These are phyloP conservation scores for Dinochytrium kinnereticum DNA, from an alignment of 371 early-diverging fungal species.

Conservation along the genomic window DNA sequence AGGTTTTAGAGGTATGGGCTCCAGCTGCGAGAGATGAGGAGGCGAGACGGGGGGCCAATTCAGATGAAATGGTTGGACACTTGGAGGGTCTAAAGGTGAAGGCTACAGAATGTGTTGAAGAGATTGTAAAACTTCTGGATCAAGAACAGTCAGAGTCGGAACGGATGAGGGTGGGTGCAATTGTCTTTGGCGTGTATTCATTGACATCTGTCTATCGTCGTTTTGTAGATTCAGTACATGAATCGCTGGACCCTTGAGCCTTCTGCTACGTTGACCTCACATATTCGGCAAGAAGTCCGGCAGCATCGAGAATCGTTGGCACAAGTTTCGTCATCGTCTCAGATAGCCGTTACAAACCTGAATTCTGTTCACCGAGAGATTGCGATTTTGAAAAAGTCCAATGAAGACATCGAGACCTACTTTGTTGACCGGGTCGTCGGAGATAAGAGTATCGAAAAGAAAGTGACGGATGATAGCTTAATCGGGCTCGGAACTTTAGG, in stretches of 20 bases:
- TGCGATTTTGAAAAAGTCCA: constrained; percentile 61
- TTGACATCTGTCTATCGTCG: neutral
- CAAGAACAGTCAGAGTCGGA: constrained; percentile 89
- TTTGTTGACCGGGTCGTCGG: constrained; percentile 63
- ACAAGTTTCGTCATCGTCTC: constrained; percentile 74
- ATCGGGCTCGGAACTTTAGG: constrained; percentile 59
- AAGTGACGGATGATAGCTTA: constrained; percentile 34
- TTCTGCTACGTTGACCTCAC: constrained; percentile 70
- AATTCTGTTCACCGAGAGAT: constrained; percentile 59
- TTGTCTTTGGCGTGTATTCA: no score
- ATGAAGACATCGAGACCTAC: constrained; percentile 62
- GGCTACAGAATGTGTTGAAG: constrained; percentile 67
- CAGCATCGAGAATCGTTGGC: constrained; percentile 81
- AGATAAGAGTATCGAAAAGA: constrained; percentile 51
- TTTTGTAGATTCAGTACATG: constrained; percentile 65
- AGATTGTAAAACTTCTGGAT: constrained; percentile 68
- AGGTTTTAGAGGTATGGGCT: constrained; percentile 68
- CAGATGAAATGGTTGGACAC: constrained; percentile 62
- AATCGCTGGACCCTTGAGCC: constrained; percentile 87
- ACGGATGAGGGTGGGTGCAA: constrained; percentile 62
- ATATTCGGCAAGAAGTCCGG: constrained; percentile 77
- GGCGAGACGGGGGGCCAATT: constrained; percentile 48
- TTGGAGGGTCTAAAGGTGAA: constrained; percentile 66
- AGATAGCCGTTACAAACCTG: constrained; percentile 64
- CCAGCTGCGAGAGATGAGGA: constrained; percentile 57